These are phyloP conservation scores for Barbarea vulgaris DNA, from an alignment of 345 rosid genomes.

Conservation along the genomic window DNA sequence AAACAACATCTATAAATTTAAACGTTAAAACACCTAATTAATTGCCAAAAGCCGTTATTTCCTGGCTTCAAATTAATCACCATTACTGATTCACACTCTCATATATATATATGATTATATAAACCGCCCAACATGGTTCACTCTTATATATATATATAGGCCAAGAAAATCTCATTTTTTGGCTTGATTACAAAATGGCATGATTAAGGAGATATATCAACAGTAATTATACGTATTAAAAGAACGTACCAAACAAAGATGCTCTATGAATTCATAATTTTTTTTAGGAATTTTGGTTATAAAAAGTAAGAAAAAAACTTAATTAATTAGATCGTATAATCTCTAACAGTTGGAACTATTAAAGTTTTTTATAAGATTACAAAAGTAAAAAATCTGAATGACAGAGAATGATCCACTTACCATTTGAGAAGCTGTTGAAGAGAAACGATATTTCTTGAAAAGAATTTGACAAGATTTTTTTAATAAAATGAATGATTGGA, in stretches of 20 bases:
- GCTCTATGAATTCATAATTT: background rate
- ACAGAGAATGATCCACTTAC: constrained; percentile 16
- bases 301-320: background rate
- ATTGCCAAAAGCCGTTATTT: background rate
- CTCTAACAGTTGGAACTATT: background rate
- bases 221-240: background rate
- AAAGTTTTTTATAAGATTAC: background rate
- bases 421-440: constrained; percentile 13
- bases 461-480: background rate
- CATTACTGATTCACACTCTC: background rate
- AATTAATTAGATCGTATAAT: background rate
- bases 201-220: background rate
- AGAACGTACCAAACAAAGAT: background rate
- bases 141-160: background rate
- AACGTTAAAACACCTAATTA: background rate
- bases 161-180: background rate
- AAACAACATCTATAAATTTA: background rate
- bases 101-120: no score
- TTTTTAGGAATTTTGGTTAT: background rate
- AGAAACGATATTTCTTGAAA: background rate
- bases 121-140: background rate
- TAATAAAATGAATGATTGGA: background rate
- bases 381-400: background rate
- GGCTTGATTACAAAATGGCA: background rate
- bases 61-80: background rate